Conservation (phyloP, 331 rosid species). For the Dryas integrifolia region DNA sequence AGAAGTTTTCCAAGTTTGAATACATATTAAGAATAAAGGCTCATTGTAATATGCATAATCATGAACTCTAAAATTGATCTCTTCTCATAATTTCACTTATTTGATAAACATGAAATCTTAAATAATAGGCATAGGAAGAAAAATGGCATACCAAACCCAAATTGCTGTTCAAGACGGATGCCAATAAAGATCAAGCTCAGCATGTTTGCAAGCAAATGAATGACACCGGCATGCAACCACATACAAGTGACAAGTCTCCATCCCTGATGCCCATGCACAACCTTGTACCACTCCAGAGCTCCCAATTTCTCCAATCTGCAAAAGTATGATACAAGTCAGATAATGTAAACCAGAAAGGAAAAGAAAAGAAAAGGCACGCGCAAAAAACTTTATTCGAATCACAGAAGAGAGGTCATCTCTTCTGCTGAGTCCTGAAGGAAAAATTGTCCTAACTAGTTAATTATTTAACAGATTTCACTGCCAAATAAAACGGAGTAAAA, state of each 20-base stretch:
- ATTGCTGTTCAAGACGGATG: constrained; percentile 55
- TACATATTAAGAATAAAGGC: too few relatives aligned
- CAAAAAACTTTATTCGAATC: neutral
- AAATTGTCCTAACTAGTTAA: neutral
- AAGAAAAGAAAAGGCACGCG: neutral
- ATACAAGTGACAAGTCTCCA: constrained; percentile 51
- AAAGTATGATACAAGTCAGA: neutral
- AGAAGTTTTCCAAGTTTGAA: neutral
- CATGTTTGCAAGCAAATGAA: constrained; percentile 53
- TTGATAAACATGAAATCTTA: neutral
- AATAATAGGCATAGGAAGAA: neutral
- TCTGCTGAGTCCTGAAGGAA: neutral
- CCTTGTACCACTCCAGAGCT: constrained; percentile 39
- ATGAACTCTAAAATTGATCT: neutral
- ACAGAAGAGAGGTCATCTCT: neutral
- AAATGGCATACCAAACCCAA: constrained; percentile 41
- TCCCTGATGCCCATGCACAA: constrained; percentile 38
- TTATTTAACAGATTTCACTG: neutral
- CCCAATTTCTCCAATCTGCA: constrained; percentile 49
- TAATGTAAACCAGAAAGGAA: neutral
- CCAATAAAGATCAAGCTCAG: constrained; percentile 50
- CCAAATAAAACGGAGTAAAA: neutral
- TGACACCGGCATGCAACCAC: constrained; percentile 56
- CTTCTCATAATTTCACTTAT: neutral
- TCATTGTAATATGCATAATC: neutral